phyloP scores from a whole-genome alignment of 768 basidiomycete genomes.

The Termitomyces sp. region DNA sequence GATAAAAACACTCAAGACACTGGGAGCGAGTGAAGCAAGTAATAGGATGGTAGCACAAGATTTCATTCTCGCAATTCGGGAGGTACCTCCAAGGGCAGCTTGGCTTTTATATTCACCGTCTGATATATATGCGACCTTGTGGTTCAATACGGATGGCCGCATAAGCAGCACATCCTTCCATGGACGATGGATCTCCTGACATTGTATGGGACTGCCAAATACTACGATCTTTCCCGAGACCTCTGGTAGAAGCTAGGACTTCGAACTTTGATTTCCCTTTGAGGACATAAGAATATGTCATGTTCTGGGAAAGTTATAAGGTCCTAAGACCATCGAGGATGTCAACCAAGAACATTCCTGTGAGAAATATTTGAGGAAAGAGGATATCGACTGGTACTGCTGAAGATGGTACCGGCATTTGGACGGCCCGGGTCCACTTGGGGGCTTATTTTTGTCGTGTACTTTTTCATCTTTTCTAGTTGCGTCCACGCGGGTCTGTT shows the following conservation, averaged over 20 bases:
- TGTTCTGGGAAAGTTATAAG: not conserved
- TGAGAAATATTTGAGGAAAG: not conserved
- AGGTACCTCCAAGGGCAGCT: not conserved
- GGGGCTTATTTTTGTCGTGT: too few species aligned
- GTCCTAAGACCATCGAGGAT: not conserved
- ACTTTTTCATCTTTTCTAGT: too few species aligned
- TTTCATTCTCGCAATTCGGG: not conserved
- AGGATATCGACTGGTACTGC: not conserved
- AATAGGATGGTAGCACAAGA: not conserved
- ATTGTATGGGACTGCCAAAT: not conserved
- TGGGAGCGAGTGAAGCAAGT: not conserved
- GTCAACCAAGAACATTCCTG: not conserved
- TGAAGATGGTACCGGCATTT: too few species aligned
- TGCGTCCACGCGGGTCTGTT: too few species aligned
- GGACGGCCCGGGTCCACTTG: too few species aligned
- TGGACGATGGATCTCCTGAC: not conserved
- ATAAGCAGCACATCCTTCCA: not conserved
- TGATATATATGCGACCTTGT: not conserved
- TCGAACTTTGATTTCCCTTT: not conserved
- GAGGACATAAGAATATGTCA: not conserved
- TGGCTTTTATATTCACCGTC: not conserved
- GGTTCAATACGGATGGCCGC: not conserved
- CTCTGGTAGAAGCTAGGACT: not conserved
- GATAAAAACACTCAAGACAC: not conserved
- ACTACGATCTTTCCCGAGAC: not conserved